A percentile compares a stretch with the other conserved stretches of the same genome.
These are phyloP conservation scores for Amphirosellinia nigrospora DNA, from an alignment of 495 filamentous ascomycete species.

Conservation along the genomic window DNA sequence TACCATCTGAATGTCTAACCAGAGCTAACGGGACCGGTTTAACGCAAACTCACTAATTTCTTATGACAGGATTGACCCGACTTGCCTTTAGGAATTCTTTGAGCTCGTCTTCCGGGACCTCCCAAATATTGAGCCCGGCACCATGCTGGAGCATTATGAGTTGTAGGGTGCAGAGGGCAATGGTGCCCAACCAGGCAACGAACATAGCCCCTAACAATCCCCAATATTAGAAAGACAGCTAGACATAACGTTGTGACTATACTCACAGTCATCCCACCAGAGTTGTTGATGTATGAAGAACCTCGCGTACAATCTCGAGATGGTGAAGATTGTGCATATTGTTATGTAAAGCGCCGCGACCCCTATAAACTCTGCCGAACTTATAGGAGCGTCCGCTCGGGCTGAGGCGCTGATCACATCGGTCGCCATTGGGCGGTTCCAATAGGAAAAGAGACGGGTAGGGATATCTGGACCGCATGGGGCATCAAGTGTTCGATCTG, in stretches of 20 bases:
- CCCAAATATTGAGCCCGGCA: slow-evolving; percentile 28
- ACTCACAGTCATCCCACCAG: slow-evolving; percentile 33
- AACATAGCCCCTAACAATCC: slow-evolving; percentile 25
- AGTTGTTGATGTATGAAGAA: slow-evolving; percentile 29
- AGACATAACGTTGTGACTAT: neutral
- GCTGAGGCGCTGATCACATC: slow-evolving; percentile 19
- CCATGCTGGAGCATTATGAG: slow-evolving; percentile 24
- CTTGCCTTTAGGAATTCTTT: slow-evolving; percentile 22
- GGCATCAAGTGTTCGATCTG: neutral
- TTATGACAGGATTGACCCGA: neutral
- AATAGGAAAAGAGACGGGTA: neutral
- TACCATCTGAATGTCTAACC: slow-evolving; percentile 29
- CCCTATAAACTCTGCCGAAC: slow-evolving; percentile 21
- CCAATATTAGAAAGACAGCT: slow-evolving; percentile 6
- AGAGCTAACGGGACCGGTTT: slow-evolving; percentile 22
- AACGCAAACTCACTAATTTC: neutral
- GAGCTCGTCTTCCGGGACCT: slow-evolving; percentile 12
- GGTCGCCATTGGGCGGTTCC: slow-evolving; percentile 13
- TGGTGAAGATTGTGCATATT: slow-evolving; percentile 25
- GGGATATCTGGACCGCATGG: neutral
- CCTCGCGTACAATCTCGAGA: slow-evolving; percentile 23
- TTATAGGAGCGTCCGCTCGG: slow-evolving; percentile 25
- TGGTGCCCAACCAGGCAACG: slow-evolving; percentile 24
- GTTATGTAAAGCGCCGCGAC: slow-evolving; percentile 21
- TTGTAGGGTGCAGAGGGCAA: slow-evolving; percentile 19